These are phyloP conservation scores for Tulasnella sp. DNA, from an alignment of 768 basidiomycete genomes.

Conservation along the genomic window DNA sequence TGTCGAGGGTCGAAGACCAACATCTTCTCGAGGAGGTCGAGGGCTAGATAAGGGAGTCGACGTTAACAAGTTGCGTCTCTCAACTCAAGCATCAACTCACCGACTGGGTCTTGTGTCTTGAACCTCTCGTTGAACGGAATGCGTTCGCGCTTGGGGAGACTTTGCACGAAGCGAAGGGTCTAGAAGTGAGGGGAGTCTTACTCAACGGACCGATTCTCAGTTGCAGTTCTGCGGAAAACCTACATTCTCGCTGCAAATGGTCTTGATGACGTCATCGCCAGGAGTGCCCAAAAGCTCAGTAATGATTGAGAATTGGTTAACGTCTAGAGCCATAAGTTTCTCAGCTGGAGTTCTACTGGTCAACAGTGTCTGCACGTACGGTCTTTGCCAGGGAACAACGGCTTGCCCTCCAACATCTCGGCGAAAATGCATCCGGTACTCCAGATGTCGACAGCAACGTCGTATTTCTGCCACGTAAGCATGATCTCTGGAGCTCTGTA, in stretches of 20 bases:
- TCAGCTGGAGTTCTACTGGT: background rate
- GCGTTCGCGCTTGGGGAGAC: slow-evolving; percentile 89
- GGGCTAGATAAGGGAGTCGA: slow-evolving; percentile 41
- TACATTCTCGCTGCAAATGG: slow-evolving; percentile 96
- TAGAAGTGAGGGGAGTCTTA: slow-evolving; percentile 30
- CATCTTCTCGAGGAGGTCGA: slow-evolving; percentile 97
- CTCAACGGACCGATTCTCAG: background rate
- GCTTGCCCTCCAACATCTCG: slow-evolving; percentile 98
- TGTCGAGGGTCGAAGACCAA: slow-evolving; percentile 97
- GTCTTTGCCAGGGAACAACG: slow-evolving; percentile 97
- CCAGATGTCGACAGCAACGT: slow-evolving; percentile 99
- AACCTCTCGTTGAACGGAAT: slow-evolving; percentile 94
- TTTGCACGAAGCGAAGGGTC: slow-evolving; percentile 98
- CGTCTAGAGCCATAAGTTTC: slow-evolving; percentile 49
- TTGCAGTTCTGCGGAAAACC: slow-evolving; percentile 27
- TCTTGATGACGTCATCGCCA: slow-evolving; percentile 98
- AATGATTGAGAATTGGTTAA: slow-evolving; percentile 99
- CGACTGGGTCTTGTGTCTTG: slow-evolving; percentile 62
- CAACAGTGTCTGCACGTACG: slow-evolving; percentile 54
- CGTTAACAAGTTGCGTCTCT: background rate
- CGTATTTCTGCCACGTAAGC: slow-evolving; percentile 99
- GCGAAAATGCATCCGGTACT: slow-evolving; percentile 99
- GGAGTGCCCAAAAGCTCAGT: slow-evolving; percentile 98
- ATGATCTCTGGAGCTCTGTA: slow-evolving; percentile 99
- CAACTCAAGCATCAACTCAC: slow-evolving; percentile 6